These are phyloP conservation scores for Grosmannia serpens DNA, from an alignment of 2,329 filamentous ascomycete genomes.

Conservation along the genomic window DNA sequence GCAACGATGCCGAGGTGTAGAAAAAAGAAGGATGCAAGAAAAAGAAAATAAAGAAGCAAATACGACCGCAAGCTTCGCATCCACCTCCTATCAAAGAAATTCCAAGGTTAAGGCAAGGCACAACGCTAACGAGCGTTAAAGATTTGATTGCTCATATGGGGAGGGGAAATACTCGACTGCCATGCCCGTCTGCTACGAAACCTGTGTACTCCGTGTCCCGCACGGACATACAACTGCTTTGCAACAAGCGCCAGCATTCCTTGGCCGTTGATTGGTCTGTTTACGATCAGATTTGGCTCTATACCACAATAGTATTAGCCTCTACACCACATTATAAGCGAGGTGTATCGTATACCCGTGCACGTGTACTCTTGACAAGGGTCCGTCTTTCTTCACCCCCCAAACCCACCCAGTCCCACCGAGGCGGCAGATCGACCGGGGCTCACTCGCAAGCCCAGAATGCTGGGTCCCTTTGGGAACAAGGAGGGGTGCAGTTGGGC, in stretches of 20 bases:
- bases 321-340: not conserved
- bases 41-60: not conserved
- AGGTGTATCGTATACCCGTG: not conserved
- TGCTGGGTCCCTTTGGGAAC: constrained; percentile 1
- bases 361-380: not conserved
- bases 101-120: not conserved
- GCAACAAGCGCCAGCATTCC: not conserved
- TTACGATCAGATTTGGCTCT: not conserved
- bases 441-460: constrained; percentile 10
- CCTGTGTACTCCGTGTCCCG: not conserved
- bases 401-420: constrained; percentile 7
- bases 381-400: not conserved
- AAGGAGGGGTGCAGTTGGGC: not conserved
- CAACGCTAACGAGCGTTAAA: constrained; percentile 7
- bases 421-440: constrained; percentile 14
- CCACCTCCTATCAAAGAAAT: too few species aligned
- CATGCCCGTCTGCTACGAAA: not conserved
- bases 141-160: not conserved
- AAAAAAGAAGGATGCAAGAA: not conserved
- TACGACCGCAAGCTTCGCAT: not conserved
- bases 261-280: not conserved
- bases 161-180: too few species aligned
- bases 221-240: not conserved
- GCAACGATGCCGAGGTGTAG: not conserved
- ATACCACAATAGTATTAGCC: not conserved